Conservation (phyloP, 129 eudicot species). For the Chrysanthemum seticuspe region DNA sequence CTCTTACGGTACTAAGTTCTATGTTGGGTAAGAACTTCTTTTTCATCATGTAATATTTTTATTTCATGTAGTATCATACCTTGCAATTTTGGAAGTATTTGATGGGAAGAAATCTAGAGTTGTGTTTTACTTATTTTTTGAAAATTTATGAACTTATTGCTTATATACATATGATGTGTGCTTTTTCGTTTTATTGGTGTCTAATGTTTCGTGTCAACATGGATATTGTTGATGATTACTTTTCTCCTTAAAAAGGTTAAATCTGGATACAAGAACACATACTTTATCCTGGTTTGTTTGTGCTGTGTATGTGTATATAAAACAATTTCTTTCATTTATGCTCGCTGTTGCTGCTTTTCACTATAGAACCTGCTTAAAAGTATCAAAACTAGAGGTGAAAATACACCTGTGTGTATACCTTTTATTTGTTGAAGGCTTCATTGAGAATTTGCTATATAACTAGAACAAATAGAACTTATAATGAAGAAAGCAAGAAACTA, state of each 20-base stretch:
- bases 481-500: no score
- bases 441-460: no score
- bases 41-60: slow-evolving; percentile 20
- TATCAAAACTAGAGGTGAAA: no score
- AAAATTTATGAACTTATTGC: slow-evolving; percentile 13
- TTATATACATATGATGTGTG: background rate
- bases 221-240: background rate
- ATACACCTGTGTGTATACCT: no score
- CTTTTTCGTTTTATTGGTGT: background rate
- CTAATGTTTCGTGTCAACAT: background rate
- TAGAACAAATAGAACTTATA: no score
- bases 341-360: no score
- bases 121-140: slow-evolving; percentile 15
- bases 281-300: no score
- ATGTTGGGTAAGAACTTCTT: slow-evolving; percentile 19
- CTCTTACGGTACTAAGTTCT: slow-evolving; percentile 13
- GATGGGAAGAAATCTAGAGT: slow-evolving; percentile 18
- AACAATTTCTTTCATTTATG: no score
- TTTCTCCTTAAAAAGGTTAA: background rate
- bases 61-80: slow-evolving; percentile 30
- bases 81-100: slow-evolving; percentile 27
- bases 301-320: no score
- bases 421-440: no score
- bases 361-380: no score
- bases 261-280: no score